phyloP scores from a whole-genome alignment of 2,329 filamentous ascomycete species.

The Curvularia sp. region DNA sequence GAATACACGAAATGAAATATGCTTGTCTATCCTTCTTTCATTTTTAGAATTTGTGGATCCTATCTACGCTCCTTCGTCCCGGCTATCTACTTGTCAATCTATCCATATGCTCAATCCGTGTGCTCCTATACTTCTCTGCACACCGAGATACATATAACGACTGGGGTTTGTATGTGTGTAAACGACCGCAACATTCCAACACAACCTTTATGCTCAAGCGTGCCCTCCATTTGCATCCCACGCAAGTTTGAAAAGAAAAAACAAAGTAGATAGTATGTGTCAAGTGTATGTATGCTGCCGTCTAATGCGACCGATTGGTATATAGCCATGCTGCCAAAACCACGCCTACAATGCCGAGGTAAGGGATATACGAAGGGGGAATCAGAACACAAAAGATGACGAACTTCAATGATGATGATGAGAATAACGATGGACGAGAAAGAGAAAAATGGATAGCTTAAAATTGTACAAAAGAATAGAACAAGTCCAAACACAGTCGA shows the following conservation, averaged over 20 bases:
- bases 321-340: neutral
- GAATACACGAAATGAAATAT: no score
- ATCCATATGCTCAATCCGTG: no score
- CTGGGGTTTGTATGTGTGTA: neutral
- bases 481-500: neutral
- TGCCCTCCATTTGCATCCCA: no score
- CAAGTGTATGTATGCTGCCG: neutral
- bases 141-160: no score
- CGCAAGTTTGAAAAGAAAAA: neutral
- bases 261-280: neutral
- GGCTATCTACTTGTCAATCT: no score
- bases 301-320: neutral
- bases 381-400: no score
- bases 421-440: neutral
- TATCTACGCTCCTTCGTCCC: no score
- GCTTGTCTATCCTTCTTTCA: no score
- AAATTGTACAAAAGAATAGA: slow-evolving; percentile 12
- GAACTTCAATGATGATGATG: neutral
- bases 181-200: neutral
- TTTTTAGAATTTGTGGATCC: no score
- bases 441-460: neutral
- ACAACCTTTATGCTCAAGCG: neutral
- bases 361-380: no score
- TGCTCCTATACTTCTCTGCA: no score
- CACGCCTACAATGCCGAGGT: no score